Base-by-base conservation (phyloP, 345 rosid species). In the Arabidopsis arenosa region DNA sequence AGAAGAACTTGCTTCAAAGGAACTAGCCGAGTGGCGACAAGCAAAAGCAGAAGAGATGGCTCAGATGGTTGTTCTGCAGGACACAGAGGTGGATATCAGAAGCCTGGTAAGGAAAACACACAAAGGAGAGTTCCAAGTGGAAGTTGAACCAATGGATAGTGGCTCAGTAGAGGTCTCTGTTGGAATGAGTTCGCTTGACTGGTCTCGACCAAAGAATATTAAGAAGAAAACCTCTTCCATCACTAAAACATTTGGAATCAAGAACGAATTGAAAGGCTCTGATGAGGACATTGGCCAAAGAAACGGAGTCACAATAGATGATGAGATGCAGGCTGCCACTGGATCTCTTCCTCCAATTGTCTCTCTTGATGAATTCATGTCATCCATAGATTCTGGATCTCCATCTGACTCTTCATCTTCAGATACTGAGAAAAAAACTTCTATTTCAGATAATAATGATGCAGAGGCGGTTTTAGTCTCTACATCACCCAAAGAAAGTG, bases 21-120 rank as follows among this genome's bases (percentile, higher is more conserved):
- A 94, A 82, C 86, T 94, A 55, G 88, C 98, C 1, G 72, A 92
- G 51, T 94, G 98, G 98, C 88, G 98, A 28, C 89, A 87, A 79
- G 98, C 97, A 4, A 92, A 94, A 80, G 98, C 95, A 0, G 93
- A 94, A 68, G 91, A 92, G 80, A 78, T 94, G 81, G 98, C 98
- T 52, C 93, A 92, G 44, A 94, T 92, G 94, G 96, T 92, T 44
- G 92, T 94, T 57, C 79, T 94, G 75, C 94, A 87, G 30, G 96
- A 92, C 73, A 67, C 90, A 36, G 86, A 89, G 60, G 91, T 85
- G 54, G 96, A 90, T 70, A 75, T 87, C 21, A 83, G 96, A 70
- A 88, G 93, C 44, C 68, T 94, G 75, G 97, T 94, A 53, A 88
- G 80, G 84, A 94, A 94, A 83, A 92, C 98, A 23, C 98, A 94